These are phyloP conservation scores for Paxillus rubicundulus DNA, from an alignment of 768 basidiomycete species.

Conservation along the genomic window DNA sequence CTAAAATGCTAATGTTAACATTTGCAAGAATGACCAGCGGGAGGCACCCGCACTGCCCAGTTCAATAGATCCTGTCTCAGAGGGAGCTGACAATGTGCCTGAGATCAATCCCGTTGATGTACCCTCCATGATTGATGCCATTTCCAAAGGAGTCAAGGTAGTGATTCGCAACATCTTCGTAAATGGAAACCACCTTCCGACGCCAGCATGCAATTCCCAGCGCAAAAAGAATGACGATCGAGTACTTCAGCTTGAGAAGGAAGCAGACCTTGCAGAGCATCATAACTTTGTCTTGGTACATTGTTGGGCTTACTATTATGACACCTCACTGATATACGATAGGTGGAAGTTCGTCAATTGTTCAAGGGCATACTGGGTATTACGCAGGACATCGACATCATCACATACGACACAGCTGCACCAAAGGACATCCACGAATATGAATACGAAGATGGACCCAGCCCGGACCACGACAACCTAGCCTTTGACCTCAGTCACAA, in stretches of 20 bases:
- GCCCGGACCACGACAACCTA: not conserved
- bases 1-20: not conserved
- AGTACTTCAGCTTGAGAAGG: not conserved
- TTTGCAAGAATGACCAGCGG: not conserved
- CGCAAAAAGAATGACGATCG: not conserved
- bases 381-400: constrained; percentile 6
- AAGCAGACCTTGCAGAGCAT: not conserved
- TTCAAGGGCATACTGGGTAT: constrained; percentile 11
- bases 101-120: too few relatives aligned
- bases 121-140: not conserved
- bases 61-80: too few relatives aligned
- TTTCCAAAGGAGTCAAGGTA: not conserved
- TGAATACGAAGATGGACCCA: constrained; percentile 6
- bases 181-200: not conserved
- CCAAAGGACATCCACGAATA: constrained; percentile 2
- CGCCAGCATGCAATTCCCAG: not conserved
- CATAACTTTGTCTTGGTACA: constrained; percentile 6
- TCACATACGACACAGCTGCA: not conserved
- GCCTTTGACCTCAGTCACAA: constrained; percentile 2
- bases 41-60: not conserved
- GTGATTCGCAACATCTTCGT: not conserved
- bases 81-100: too few relatives aligned
- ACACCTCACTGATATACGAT: not conserved
- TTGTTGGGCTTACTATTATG: not conserved
- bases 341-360: constrained; percentile 7